Percentiles rank a stretch among this genome's conserved stretches.
Evolutionary conservation across 306 rosid species (phyloP).

Genomic region (Astragalus membranaceus): DNA sequence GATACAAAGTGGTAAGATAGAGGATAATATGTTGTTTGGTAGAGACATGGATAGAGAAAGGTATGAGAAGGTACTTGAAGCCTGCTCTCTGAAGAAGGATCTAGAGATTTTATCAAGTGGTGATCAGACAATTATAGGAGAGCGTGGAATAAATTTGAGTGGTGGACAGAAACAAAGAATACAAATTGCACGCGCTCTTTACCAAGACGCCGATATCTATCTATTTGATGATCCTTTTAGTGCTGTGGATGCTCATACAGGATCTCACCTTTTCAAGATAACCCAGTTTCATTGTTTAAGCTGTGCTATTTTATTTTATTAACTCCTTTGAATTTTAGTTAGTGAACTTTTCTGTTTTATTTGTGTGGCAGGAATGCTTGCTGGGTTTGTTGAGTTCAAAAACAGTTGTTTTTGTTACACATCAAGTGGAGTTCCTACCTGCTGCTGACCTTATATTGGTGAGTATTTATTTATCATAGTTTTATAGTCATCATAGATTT

Average conservation of each 20-base stretch:
- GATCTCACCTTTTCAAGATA: constrained; percentile 81
- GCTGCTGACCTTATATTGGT: constrained; percentile 63
- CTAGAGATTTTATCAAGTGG: constrained; percentile 63
- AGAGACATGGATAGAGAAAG: constrained; percentile 58
- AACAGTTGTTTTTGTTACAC: constrained; percentile 64
- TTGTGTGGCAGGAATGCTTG: constrained; percentile 55
- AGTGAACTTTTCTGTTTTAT: not conserved
- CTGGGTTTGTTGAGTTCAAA: constrained; percentile 50
- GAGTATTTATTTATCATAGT: no score
- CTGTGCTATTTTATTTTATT: no score
- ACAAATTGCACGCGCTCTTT: constrained; percentile 76
- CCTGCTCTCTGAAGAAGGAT: constrained; percentile 71
- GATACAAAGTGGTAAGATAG: constrained; percentile 84
- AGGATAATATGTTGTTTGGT: constrained; percentile 70
- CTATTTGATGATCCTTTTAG: constrained; percentile 90
- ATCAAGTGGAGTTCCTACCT: constrained; percentile 82
- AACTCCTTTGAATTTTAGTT: not conserved
- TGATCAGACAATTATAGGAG: constrained; percentile 85
- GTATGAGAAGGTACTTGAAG: constrained; percentile 71
- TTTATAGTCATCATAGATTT: no score
- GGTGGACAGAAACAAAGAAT: constrained; percentile 89
- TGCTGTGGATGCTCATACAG: constrained; percentile 88
- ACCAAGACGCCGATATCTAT: constrained; percentile 81
- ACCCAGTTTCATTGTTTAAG: constrained; percentile 2
- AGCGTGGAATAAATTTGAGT: constrained; percentile 88